Base-by-base conservation (phyloP, 305 asterid species). In the Fraxinus latifolia region DNA sequence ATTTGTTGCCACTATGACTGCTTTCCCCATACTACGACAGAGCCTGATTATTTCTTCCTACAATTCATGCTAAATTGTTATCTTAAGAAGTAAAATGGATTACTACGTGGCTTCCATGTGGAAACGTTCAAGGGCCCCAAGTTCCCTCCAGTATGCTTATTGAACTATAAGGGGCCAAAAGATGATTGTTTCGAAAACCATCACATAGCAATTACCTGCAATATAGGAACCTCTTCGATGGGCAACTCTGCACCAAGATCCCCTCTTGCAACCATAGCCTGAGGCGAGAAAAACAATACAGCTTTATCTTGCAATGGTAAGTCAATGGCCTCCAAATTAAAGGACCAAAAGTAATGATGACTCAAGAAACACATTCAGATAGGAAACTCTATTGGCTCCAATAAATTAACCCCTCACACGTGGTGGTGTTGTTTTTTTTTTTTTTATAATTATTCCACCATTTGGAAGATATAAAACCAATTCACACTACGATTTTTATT, bases 211-310 rank as follows among this genome's bases (percentile, higher is more conserved):
- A 25, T 74, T 88, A 94, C 98, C 99, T 95, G 99, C 95, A 95
- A 90, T 84, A 95, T 74, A 80, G 98, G 99, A 85, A 94, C 99
- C 90, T 95, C 99, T 89, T 95, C 99, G 73, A 95, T 86, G 77
- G 99, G 98, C 84, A 95, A 83, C 90, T 94, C 98, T 34, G 98
- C 98, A 74, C 98, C 99, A 83, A 95, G 99, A 88, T 95, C 99
- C 44, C 99, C 99, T 88, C 99, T 93, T 74, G 98, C 98, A 89
- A 95, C 99, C 98, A 95, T 44, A 36, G 80, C 55, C 81, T 42
- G 31, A 14, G 37, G 12, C 37, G 29, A 34, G 42, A 76, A 3
- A 29, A 62, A 17, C 29, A 62, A 67, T 42, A 55, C 4, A 79
- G 80, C 32, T 81, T 71, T 7, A 76, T 60, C 50, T n/a, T 77